Evolutionary conservation across 768 basidiomycete genomes (phyloP).

Genomic region (Lactifluus pinguis): DNA sequence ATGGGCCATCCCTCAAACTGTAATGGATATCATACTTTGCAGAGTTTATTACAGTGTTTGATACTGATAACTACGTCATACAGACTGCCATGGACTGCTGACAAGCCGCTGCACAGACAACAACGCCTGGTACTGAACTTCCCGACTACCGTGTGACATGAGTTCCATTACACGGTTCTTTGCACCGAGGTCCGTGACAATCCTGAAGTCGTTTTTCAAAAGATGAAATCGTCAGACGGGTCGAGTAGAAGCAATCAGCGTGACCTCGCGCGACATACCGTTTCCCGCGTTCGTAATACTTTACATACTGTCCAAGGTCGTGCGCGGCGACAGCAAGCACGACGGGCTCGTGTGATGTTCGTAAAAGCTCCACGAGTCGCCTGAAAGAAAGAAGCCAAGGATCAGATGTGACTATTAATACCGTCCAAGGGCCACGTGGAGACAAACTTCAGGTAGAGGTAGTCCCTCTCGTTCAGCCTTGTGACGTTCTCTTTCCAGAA

Average conservation of each 20-base stretch:
- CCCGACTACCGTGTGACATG: slow-evolving; percentile 80
- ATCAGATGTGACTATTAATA: neutral
- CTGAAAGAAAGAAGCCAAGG: slow-evolving; percentile 32
- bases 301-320: slow-evolving; percentile 92
- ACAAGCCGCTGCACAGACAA: slow-evolving; percentile 87
- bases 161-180: slow-evolving; percentile 87
- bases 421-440: neutral
- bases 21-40: slow-evolving; percentile 5
- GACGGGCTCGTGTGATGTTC: slow-evolving; percentile 57
- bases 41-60: slow-evolving; percentile 1
- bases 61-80: slow-evolving; percentile 24
- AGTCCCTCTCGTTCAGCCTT: slow-evolving; percentile 77
- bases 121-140: slow-evolving; percentile 89
- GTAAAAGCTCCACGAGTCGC: slow-evolving; percentile 62
- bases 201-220: slow-evolving; percentile 33
- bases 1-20: neutral
- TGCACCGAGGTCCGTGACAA: slow-evolving; percentile 75
- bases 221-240: neutral
- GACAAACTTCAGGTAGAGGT: slow-evolving; percentile 70
- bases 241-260: neutral
- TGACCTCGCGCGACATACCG: slow-evolving; percentile 44
- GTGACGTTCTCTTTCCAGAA: slow-evolving; percentile 97
- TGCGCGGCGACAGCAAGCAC: slow-evolving; percentile 89
- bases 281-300: slow-evolving; percentile 85
- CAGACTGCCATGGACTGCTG: slow-evolving; percentile 75